A percentile compares a stretch with the other conserved stretches of the same genome.
Evolutionary conservation across 108 stramenopile genomes (phyloP).

Genomic region (Cylindrotheca closterium): DNA sequence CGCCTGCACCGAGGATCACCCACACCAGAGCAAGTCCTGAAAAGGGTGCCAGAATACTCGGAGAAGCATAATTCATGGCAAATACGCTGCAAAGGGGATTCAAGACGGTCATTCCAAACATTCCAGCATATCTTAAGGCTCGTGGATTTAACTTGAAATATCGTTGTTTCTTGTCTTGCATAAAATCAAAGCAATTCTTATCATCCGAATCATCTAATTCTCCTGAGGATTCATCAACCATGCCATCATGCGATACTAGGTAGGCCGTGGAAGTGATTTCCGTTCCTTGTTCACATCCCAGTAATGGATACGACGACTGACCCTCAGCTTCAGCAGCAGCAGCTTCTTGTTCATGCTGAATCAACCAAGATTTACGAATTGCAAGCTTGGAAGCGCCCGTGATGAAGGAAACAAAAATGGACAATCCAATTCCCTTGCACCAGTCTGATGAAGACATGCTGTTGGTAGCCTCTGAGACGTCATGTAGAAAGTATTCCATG

Average conservation of each 20-base stretch:
- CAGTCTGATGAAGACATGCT: conserved; percentile 57
- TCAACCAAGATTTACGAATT: conserved; percentile 76
- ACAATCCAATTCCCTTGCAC: conserved; percentile 69
- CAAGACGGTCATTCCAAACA: conserved; percentile 82
- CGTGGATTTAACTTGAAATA: background rate
- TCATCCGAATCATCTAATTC: conserved; percentile 1
- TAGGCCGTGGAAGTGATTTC: background rate
- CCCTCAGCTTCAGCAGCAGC: background rate
- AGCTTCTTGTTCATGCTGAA: conserved; percentile 22
- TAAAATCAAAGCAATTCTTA: background rate
- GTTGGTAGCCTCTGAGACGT: too few species aligned
- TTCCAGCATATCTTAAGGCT: conserved; percentile 42
- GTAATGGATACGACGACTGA: conserved; percentile 5
- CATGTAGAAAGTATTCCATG: too few species aligned
- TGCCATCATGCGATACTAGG: background rate
- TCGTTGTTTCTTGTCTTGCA: background rate
- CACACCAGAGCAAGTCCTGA: conserved; percentile 85
- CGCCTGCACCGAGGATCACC: conserved; percentile 67
- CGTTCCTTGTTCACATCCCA: background rate
- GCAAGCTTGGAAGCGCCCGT: conserved; percentile 78
- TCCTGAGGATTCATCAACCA: background rate
- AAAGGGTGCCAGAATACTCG: conserved; percentile 85
- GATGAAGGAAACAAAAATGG: conserved; percentile 71
- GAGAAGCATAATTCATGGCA: conserved; percentile 86
- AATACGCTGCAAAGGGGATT: conserved; percentile 79